Base-by-base conservation (phyloP, 371 early-diverging fungal species). In the Apophysomyces sp. region DNA sequence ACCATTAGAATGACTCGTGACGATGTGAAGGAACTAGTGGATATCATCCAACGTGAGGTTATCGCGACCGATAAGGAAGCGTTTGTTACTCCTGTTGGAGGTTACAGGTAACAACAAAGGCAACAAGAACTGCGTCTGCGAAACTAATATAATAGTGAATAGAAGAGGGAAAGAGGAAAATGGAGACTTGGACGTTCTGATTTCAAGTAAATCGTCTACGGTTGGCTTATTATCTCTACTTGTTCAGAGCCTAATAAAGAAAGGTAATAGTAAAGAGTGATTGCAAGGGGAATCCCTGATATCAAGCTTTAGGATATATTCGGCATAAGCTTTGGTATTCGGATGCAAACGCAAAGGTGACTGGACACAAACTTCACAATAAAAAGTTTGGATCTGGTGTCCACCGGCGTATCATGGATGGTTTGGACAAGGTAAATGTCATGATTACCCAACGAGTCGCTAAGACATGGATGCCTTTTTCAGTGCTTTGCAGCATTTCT, bases 121-220 rank as follows among this genome's bases (percentile, higher is more conserved):
- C 1, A 49, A 34, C 26, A 34, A 34, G 34, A 49, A 40, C 29
- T 27, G n/a, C 12, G 26, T 13, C 51, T 11, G 11, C 12, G 53
- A 56, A 9, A 32, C 3, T 44, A 5, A 12, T 13, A 34, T 28
- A 21, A 26, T 4, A n/a, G 31, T 60, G 0, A 32, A 21, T 61
- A 76, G 80, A 32, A 61, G 86, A 8, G 86, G 86, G 0, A 85
- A 85, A 60, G 59, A 68, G 27, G 63, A 74, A 32, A 80, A 71
- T 60, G 83, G 81, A 1, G 86, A 85, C 66, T 54, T 85, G 29
- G 86, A 85, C 63, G 61, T 83, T 11, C 65, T 85, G 12, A 68
- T 85, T 7, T 71, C 78, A 15, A 76, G 68, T 61, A 26, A 57
- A 62, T 60, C 58, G 12, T 15, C 28, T 4, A 68, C 63, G 15